Percentiles rank a stretch among this genome's conserved stretches.
Evolutionary conservation across 805 yeast genomes (phyloP).

Genomic region (Metschnikowia gelsemii): DNA sequence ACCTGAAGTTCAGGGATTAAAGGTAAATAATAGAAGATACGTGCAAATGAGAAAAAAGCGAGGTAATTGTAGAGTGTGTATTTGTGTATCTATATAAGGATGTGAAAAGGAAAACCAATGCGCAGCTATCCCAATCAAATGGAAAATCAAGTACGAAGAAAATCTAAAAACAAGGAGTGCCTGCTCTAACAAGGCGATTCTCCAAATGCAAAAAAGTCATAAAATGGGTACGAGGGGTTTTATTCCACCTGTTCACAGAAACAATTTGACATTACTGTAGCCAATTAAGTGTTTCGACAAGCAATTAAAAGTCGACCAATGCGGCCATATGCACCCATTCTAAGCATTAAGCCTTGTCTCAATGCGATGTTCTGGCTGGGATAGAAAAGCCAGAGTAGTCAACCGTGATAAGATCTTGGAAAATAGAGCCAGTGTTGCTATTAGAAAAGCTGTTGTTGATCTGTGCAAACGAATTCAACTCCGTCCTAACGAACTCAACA

Average conservation of each 20-base stretch:
- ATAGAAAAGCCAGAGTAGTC: conserved; percentile 45
- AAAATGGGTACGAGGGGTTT: background rate
- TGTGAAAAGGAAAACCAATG: conserved; percentile 1
- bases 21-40: background rate
- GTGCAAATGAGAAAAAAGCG: background rate
- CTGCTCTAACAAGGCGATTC: background rate
- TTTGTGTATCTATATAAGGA: conserved; percentile 4
- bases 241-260: no score
- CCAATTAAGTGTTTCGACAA: no score
- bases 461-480: conserved; percentile 33
- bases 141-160: background rate
- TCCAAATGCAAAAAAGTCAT: background rate
- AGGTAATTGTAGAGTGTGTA: conserved; percentile 1
- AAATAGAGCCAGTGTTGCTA: conserved; percentile 18
- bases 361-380: conserved; percentile 34
- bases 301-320: no score
- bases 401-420: conserved; percentile 41
- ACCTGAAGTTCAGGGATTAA: background rate
- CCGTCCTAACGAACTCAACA: conserved; percentile 43
- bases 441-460: conserved; percentile 20
- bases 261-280: no score
- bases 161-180: background rate
- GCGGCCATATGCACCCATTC: background rate
- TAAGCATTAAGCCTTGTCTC: background rate
- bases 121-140: conserved; percentile 1